Base-by-base conservation (phyloP, 2,329 filamentous ascomycete genomes). In the Phaeoacremonium minimum region DNA sequence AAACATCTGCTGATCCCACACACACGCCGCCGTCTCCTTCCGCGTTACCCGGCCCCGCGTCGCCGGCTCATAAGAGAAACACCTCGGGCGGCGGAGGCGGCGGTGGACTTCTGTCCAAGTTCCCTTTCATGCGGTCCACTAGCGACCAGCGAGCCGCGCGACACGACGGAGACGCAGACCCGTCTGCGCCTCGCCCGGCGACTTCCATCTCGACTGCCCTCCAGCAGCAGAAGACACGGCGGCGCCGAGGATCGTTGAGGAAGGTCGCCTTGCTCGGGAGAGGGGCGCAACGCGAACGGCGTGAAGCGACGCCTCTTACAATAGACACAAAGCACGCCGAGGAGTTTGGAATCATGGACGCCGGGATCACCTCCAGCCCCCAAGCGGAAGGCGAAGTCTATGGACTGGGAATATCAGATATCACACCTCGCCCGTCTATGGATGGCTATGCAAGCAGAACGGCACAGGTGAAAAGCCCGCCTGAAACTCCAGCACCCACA, bases 261-360 rank as follows among this genome's bases (percentile, higher is more conserved):
- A 95, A 95, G 61, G 87, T 87, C 9, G 89, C 88, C 17, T 69
- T 95, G 33, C 71, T 95, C 14, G 87, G 87, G 13, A 84, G 85
- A 44, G 83, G 83, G 43, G 77, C 72, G 37, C 80, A 76, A 57
- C 71, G 75, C 42, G 79, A 77, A 48, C 71, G 63, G 51, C 74
- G 65, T 46, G 79, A 80, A 38, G 62, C 59, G 38, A 74, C 67
- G 37, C 56, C 63, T 14, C 49, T 71, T 40, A 60, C 57, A 15
- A 60, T 72, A 37, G 62, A 71, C 37, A 66, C 60, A 15, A 56
- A 58, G 16, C 54, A 58, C 49, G 28, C 47, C 46, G 15, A 35
- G 45, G 5, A 46, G 42, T 28, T 40, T 47, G 34, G 30, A 42
- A 26, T 28, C 7, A 32, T 30, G 13, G n/a, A 22, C 17, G 33